These are phyloP conservation scores for Bipolaris victoriae DNA, from an alignment of 2,329 filamentous ascomycete genomes.

Conservation along the genomic window DNA sequence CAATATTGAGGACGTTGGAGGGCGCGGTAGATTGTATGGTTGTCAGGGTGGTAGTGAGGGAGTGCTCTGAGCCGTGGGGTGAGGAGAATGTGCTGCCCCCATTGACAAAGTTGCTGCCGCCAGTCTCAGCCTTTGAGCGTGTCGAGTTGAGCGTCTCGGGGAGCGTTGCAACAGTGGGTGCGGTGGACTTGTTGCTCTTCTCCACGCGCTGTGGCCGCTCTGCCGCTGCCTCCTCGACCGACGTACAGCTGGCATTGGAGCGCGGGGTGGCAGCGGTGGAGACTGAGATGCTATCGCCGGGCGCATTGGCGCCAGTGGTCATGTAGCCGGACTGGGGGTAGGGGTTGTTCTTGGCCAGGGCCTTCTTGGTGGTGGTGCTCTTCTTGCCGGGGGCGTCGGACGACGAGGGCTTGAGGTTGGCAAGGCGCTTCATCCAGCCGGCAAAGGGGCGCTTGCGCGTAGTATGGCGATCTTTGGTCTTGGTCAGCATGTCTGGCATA, in stretches of 20 bases:
- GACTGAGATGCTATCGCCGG: constrained; percentile 53
- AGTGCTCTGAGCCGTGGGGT: constrained; percentile 79
- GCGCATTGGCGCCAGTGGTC: constrained; percentile 51
- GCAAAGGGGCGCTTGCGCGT: constrained; percentile 84
- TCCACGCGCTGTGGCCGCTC: constrained; percentile 61
- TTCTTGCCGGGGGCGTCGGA: constrained; percentile 60
- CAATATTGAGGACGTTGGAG: constrained; percentile 54
- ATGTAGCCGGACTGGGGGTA: constrained; percentile 79
- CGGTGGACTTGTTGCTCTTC: constrained; percentile 72
- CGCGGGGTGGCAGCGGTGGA: constrained; percentile 54
- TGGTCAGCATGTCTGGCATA: constrained; percentile 30
- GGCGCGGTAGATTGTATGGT: constrained; percentile 79
- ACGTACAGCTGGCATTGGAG: constrained; percentile 60
- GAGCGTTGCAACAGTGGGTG: constrained; percentile 83
- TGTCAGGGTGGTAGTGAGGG: constrained; percentile 81
- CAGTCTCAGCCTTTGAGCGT: constrained; percentile 82
- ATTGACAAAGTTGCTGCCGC: constrained; percentile 63
- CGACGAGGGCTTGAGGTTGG: constrained; percentile 82
- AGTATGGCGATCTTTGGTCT: constrained; percentile 68
- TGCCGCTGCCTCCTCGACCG: constrained; percentile 59
- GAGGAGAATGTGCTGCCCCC: constrained; percentile 82
- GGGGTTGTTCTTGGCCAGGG: constrained; percentile 80
- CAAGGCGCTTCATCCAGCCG: constrained; percentile 91
- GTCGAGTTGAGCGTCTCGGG: constrained; percentile 77
- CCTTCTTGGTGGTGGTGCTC: constrained; percentile 60